Evolutionary conservation across 352 stramenopile genomes (phyloP).

Genomic region (Pythium sukuiense): DNA sequence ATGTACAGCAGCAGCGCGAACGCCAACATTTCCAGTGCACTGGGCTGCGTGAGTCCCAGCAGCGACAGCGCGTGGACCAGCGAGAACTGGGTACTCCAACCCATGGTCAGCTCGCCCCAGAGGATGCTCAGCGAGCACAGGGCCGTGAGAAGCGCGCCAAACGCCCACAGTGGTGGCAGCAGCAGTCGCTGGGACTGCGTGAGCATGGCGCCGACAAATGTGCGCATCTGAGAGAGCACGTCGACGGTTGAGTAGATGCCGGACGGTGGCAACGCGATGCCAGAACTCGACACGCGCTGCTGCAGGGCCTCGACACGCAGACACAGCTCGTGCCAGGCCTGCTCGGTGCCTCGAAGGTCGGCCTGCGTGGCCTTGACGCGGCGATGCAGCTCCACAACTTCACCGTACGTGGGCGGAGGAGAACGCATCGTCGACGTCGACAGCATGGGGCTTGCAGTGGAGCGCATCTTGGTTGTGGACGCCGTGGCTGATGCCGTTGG

Average conservation of each 20-base stretch:
- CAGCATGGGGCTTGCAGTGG: constrained; percentile 12
- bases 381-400: constrained; percentile 56
- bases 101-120: constrained; percentile 70
- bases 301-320: constrained; percentile 40
- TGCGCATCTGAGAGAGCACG: constrained; percentile 32
- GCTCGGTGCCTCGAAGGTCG: constrained; percentile 50
- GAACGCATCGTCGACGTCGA: constrained; percentile 21
- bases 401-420: constrained; percentile 36
- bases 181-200: constrained; percentile 32
- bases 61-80: constrained; percentile 33
- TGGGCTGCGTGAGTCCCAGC: constrained; percentile 23
- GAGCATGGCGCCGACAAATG: constrained; percentile 20
- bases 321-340: constrained; percentile 63
- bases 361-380: constrained; percentile 38
- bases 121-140: constrained; percentile 52
- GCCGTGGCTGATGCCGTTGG: not conserved
- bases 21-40: constrained; percentile 34
- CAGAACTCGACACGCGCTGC: not conserved
- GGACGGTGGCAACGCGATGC: constrained; percentile 25
- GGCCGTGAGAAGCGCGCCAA: constrained; percentile 29
- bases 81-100: constrained; percentile 26
- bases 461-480: not conserved
- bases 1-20: constrained; percentile 60
- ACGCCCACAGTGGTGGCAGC: constrained; percentile 33
- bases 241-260: constrained; percentile 46